Base-by-base conservation (phyloP, 2,329 filamentous ascomycete species). In the Claviceps arundinis region DNA sequence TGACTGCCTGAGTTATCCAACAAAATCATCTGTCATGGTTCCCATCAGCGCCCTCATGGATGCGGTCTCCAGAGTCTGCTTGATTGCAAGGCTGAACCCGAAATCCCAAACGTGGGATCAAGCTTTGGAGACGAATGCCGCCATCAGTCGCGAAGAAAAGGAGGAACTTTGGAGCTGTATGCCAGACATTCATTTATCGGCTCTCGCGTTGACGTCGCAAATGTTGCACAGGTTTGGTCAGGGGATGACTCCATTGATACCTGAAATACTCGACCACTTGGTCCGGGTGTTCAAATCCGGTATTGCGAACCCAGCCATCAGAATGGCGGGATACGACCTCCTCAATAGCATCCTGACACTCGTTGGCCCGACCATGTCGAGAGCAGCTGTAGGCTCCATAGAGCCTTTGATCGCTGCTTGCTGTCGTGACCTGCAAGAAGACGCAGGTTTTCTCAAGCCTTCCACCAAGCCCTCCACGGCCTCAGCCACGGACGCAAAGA, bases 141-240 rank as follows among this genome's bases (percentile, higher is more conserved):
- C 87, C 56, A 80, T 93, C 56, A 77, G 82, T 37, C 80, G 85
- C 55, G 87, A 94, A 48, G 91, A 96, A 67, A 84, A 84, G 55
- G 88, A 95, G 50, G 80, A 83, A 45, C 74, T 96, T 3, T 90
- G 86, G 79, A 71, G 77, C 47, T 73, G 80, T 17, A 73, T 96
- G 11, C 87, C 90, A 4, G 73, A 77, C 9, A 78, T 96, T 41
- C 89, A 96, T 61, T 68, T 82, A 14, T 81, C 85, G 14, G 77
- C 80, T n/a, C 69, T 95, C 51, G 67, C 77, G 22, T 67, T 95
- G 1, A 68, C 87, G 22, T 65, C 73, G 8, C 67, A 71, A 11
- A 62, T 93, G 46, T 63, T 80, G 22, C 65, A 73, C 51, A 76
- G 84, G 11, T 72, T 90, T 24, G 75, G 75, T 34, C 68, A 70